Percentiles rank a stretch among this genome's conserved stretches.
phyloP scores from a whole-genome alignment of 2,329 filamentous ascomycete species.

The Emericellopsis atlantica region DNA sequence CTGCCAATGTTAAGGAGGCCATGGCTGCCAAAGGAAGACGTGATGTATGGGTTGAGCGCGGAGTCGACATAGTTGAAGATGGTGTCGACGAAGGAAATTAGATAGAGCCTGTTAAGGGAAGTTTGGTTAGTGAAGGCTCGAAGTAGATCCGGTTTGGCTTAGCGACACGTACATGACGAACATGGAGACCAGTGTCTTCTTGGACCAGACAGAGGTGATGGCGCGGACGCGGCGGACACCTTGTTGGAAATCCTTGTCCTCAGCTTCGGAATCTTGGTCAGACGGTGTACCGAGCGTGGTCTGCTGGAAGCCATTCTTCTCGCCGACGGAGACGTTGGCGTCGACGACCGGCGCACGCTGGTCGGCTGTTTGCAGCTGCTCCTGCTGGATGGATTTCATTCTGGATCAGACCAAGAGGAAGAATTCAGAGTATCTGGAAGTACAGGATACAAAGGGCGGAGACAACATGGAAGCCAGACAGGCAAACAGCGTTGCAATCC shows the following conservation, averaged over 20 bases:
- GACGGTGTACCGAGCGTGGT: neutral
- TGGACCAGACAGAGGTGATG: constrained; percentile 24
- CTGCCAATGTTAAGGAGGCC: constrained; percentile 52
- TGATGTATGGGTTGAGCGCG: constrained; percentile 50
- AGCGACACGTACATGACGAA: constrained; percentile 22
- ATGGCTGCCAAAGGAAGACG: constrained; percentile 51
- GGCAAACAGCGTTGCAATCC: neutral
- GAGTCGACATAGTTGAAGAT: constrained; percentile 23
- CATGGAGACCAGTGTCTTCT: constrained; percentile 20
- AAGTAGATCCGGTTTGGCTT: too few relatives aligned
- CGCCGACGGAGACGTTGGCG: neutral
- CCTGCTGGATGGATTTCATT: neutral
- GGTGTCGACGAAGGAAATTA: constrained; percentile 23
- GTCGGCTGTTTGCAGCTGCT: neutral
- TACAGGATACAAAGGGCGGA: neutral
- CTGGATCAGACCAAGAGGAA: neutral
- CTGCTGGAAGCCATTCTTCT: neutral
- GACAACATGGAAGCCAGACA: neutral
- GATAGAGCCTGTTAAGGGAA: constrained; percentile 18
- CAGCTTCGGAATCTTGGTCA: constrained; percentile 1
- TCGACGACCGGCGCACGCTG: neutral
- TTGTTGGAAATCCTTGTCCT: constrained; percentile 17
- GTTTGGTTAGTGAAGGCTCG: too few relatives aligned
- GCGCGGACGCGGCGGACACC: constrained; percentile 26
- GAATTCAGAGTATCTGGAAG: neutral